Evolutionary conservation across 2,329 filamentous ascomycete species (phyloP).

Genomic region (Botrytis galanthina): DNA sequence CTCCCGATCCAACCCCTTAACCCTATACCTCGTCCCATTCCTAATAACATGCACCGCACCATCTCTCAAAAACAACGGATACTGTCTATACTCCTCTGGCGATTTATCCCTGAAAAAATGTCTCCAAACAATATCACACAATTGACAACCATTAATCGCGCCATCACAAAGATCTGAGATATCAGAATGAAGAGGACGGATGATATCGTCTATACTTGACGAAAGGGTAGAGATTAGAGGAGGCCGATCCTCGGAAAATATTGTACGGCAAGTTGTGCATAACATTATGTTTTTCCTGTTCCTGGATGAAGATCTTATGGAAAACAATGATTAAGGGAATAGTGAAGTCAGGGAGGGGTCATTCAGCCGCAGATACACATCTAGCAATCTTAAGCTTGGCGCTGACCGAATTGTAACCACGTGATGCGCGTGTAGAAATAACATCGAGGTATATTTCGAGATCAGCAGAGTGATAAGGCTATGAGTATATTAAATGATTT

Average conservation of each 20-base stretch:
- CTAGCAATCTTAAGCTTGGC: not conserved
- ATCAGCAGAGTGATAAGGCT: not conserved
- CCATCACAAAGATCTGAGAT: not conserved
- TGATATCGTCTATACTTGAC: not conserved
- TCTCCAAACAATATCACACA: not conserved
- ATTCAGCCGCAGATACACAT: not conserved
- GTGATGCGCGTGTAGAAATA: not conserved
- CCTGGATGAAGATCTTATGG: not conserved
- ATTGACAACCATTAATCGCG: not conserved
- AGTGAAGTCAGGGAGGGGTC: not conserved
- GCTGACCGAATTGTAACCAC: not conserved
- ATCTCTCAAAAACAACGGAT: not conserved
- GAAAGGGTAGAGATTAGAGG: not conserved
- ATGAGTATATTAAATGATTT: not conserved
- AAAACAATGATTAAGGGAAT: not conserved
- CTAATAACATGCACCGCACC: not conserved
- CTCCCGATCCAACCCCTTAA: not conserved
- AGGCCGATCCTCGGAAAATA: not conserved
- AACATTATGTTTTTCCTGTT: not conserved
- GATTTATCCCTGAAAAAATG: not conserved
- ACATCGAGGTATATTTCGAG: not conserved
- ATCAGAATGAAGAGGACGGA: not conserved
- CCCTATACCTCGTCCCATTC: not conserved
- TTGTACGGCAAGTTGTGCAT: not conserved
- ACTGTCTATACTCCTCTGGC: not conserved